A percentile compares a stretch with the other conserved stretches of the same genome.
Conservation (phyloP, 176 grass and related monocot genomes). For the Cenchrus americanus region DNA sequence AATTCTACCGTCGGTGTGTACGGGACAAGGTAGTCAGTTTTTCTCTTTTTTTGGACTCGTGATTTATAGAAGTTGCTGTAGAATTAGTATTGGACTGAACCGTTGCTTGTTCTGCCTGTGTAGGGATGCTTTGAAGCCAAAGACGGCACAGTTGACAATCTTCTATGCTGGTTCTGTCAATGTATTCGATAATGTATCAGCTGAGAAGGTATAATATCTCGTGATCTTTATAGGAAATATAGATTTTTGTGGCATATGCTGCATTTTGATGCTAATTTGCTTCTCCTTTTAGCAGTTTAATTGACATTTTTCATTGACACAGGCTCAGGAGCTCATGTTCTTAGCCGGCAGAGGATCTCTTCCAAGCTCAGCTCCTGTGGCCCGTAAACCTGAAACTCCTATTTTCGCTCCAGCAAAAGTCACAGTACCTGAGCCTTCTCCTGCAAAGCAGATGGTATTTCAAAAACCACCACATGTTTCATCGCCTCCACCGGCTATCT, state of each 20-base stretch:
- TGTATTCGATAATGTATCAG: conserved; percentile 76
- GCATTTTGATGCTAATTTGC: conserved; percentile 10
- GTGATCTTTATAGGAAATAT: background rate
- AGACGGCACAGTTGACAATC: conserved; percentile 72
- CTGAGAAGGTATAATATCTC: conserved; percentile 65
- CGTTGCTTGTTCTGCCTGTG: conserved; percentile 42
- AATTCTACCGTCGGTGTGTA: conserved; percentile 51
- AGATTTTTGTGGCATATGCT: background rate
- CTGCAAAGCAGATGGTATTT: conserved; percentile 41
- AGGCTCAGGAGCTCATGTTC: conserved; percentile 91
- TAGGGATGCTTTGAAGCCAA: conserved; percentile 56
- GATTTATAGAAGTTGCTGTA: background rate
- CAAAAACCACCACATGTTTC: conserved; percentile 43
- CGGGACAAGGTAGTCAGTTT: conserved; percentile 51
- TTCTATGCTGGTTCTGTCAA: conserved; percentile 86
- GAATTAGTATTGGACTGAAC: conserved; percentile 15
- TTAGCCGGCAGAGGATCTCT: conserved; percentile 72
- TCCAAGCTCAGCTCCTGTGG: conserved; percentile 31
- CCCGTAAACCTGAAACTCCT: conserved; percentile 42
- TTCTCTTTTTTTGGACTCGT: background rate
- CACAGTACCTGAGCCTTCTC: conserved; percentile 38
- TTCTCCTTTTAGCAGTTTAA: background rate
- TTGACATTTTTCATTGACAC: conserved; percentile 16
- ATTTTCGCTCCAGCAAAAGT: conserved; percentile 46
- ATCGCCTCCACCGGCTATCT: conserved; percentile 41